Evolutionary conservation across 1,284 basidiomycete genomes (phyloP).

Genomic region (Afroboletus lepidellus): DNA sequence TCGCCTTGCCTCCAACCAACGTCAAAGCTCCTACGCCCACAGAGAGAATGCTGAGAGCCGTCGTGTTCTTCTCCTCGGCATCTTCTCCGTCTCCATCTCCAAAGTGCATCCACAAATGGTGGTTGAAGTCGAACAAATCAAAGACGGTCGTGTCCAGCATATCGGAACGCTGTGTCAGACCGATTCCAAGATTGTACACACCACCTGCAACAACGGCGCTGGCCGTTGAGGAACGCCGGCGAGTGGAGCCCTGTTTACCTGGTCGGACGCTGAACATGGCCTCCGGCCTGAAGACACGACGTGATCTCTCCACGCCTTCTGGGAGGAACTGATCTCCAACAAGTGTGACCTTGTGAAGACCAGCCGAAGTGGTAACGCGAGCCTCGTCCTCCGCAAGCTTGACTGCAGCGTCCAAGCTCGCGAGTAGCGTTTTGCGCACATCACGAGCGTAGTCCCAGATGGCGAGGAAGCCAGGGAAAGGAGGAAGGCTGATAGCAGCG

Average conservation of each 20-base stretch:
- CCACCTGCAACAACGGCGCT: constrained; percentile 70
- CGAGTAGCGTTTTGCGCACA: constrained; percentile 77
- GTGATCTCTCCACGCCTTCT: constrained; percentile 73
- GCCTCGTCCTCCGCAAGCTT: constrained; percentile 84
- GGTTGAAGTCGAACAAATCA: constrained; percentile 88
- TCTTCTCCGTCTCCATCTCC: constrained; percentile 44
- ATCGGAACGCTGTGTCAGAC: constrained; percentile 67
- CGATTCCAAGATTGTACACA: constrained; percentile 70
- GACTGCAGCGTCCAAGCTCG: constrained; percentile 83
- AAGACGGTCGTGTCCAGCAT: constrained; percentile 72
- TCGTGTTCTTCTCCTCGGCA: constrained; percentile 56
- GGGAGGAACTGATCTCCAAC: constrained; percentile 84
- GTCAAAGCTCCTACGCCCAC: constrained; percentile 86
- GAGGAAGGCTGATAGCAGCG: constrained; percentile 60
- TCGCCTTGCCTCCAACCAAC: constrained; percentile 78
- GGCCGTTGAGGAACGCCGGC: constrained; percentile 44
- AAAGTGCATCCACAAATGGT: constrained; percentile 72
- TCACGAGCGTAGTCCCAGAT: constrained; percentile 90
- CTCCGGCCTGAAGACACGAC: constrained; percentile 89
- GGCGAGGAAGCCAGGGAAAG: constrained; percentile 84
- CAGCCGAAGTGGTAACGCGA: constrained; percentile 63
- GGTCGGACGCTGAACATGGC: constrained; percentile 85
- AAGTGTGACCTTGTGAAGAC: constrained; percentile 69
- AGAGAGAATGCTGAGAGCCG: constrained; percentile 71
- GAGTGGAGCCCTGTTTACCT: constrained; percentile 46